Evolutionary conservation across 139 green algal species (phyloP).

Genomic region (Spirogloea muscicola): DNA sequence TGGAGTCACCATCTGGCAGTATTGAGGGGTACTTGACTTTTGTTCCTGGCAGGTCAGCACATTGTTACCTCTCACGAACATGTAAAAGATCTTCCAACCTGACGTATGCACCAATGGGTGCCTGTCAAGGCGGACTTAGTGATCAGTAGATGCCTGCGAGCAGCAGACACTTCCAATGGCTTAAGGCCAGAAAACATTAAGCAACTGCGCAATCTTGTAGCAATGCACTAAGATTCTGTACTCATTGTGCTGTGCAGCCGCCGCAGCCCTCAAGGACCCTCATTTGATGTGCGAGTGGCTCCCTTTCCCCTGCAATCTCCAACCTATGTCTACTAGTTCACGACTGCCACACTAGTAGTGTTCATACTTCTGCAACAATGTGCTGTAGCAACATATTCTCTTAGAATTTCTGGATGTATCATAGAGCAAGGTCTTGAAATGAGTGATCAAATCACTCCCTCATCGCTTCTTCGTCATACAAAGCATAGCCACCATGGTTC

Average conservation of each 20-base stretch:
- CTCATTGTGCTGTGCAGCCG: neutral
- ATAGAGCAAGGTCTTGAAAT: neutral
- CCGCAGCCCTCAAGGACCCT: neutral
- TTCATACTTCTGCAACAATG: neutral
- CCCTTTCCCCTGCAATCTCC: slow-evolving; percentile 9
- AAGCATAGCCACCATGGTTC: neutral
- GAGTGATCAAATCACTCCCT: neutral
- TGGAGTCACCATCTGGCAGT: slow-evolving; percentile 24
- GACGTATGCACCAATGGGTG: neutral
- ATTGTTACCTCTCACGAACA: neutral
- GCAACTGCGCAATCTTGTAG: neutral
- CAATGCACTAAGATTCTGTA: neutral
- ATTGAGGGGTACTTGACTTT: slow-evolving; percentile 75
- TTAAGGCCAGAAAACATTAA: neutral
- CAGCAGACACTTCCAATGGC: neutral
- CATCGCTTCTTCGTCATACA: too few relatives aligned
- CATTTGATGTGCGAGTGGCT: slow-evolving; percentile 9
- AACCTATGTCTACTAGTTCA: slow-evolving; percentile 11
- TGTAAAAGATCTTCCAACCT: neutral
- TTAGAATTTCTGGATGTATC: too few relatives aligned
- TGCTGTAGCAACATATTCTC: neutral
- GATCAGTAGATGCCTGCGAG: neutral
- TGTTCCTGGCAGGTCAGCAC: slow-evolving; percentile 49
- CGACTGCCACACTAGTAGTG: too few relatives aligned
- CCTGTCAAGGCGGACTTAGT: neutral